phyloP scores from a whole-genome alignment of 495 filamentous ascomycete species.

The Podospora tetraspora region DNA sequence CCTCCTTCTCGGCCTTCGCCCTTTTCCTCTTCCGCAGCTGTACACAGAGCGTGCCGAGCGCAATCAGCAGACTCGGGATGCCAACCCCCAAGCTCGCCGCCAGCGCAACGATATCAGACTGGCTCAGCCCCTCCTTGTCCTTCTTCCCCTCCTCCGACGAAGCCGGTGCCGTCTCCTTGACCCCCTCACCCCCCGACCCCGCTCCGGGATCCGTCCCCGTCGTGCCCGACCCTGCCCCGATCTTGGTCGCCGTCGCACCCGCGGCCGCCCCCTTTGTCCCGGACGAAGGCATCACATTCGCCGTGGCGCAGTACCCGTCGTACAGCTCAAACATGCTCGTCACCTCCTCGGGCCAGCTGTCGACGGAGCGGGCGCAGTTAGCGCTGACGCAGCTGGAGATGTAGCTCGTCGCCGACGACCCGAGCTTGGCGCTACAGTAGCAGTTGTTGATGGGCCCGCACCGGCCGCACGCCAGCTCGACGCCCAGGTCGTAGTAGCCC shows the following conservation, averaged over 20 bases:
- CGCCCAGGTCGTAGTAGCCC: slow-evolving; percentile 10
- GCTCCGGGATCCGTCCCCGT: neutral
- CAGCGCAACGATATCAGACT: slow-evolving; percentile 14
- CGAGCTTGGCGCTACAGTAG: slow-evolving; percentile 11
- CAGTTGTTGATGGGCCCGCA: slow-evolving; percentile 11
- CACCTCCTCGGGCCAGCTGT: slow-evolving; percentile 10
- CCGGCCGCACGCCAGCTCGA: slow-evolving; percentile 7
- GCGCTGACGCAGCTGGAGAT: slow-evolving; percentile 8
- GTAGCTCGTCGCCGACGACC: slow-evolving; percentile 9
- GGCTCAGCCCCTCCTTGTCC: slow-evolving; percentile 12
- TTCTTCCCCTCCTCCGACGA: neutral
- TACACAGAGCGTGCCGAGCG: slow-evolving; percentile 10
- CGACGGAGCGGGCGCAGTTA: slow-evolving; percentile 2
- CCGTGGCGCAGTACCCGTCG: slow-evolving; percentile 16
- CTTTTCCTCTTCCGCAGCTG: slow-evolving; percentile 11
- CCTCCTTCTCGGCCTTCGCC: neutral
- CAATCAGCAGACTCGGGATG: slow-evolving; percentile 11
- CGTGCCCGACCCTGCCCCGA: neutral
- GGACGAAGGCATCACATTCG: slow-evolving; percentile 6
- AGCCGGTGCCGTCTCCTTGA: neutral
- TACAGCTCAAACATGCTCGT: slow-evolving; percentile 11
- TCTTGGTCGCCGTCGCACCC: neutral
- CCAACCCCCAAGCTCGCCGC: slow-evolving; percentile 17
- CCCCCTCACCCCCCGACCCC: neutral
- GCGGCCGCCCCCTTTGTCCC: neutral